Conservation (phyloP, 2,329 filamentous ascomycete species). For the Colletotrichum lini region DNA sequence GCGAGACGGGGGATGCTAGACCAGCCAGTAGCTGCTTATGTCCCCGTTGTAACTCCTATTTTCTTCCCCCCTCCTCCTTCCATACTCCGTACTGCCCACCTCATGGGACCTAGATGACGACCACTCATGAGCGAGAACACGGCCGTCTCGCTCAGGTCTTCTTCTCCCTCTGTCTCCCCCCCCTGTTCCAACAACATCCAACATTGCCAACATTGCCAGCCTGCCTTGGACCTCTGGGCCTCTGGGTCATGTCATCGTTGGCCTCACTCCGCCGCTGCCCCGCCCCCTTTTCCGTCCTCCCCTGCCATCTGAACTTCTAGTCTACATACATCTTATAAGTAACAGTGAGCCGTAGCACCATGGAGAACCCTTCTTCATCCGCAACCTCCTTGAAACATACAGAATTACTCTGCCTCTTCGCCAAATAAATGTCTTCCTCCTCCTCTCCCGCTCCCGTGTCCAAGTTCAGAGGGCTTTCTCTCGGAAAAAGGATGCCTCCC, state of each 20-base stretch:
- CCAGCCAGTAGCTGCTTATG: slow-evolving; percentile 15
- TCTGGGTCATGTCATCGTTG: slow-evolving; percentile 32
- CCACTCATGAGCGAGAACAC: slow-evolving; percentile 23
- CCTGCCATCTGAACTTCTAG: slow-evolving; percentile 12
- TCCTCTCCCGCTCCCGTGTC: slow-evolving; percentile 53
- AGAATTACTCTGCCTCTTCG: slow-evolving; percentile 24
- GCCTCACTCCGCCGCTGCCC: slow-evolving; percentile 37
- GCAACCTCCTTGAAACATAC: slow-evolving; percentile 28
- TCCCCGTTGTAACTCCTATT: neutral
- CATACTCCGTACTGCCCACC: slow-evolving; percentile 7
- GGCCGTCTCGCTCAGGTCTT: slow-evolving; percentile 4
- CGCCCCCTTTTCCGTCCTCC: slow-evolving; percentile 17
- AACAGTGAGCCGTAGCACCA: slow-evolving; percentile 27
- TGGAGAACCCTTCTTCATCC: slow-evolving; percentile 25
- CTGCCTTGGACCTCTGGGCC: slow-evolving; percentile 16
- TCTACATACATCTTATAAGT: slow-evolving; percentile 28
- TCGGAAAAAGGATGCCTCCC: slow-evolving; percentile 55
- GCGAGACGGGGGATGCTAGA: slow-evolving; percentile 22
- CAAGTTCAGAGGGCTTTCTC: slow-evolving; percentile 58
- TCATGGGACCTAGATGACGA: slow-evolving; percentile 16
- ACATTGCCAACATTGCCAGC: slow-evolving; percentile 37
- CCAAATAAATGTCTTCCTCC: slow-evolving; percentile 38
- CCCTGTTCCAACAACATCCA: slow-evolving; percentile 31
- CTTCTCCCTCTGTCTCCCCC: neutral
- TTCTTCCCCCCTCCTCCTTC: slow-evolving; percentile 19